Conservation (phyloP, 1,139 yeast species). For the Diutina catenulata region DNA sequence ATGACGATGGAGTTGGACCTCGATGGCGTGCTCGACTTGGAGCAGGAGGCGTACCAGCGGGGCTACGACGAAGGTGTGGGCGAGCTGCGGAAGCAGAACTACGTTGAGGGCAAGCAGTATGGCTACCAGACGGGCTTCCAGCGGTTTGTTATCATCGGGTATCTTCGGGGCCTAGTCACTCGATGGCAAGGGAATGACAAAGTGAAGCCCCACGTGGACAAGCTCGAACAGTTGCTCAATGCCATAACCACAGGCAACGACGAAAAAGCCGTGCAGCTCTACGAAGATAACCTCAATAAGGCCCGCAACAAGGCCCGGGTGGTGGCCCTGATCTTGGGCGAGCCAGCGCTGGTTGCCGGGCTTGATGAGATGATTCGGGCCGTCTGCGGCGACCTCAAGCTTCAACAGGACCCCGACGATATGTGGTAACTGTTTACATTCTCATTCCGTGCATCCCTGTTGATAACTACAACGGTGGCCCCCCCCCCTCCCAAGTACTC, state of each 20-base stretch:
- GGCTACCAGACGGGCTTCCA: slow-evolving; percentile 77
- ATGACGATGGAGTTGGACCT: slow-evolving; percentile 11
- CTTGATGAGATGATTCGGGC: not conserved
- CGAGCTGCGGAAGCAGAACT: slow-evolving; percentile 28
- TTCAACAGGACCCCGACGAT: not conserved
- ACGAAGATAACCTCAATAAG: not conserved
- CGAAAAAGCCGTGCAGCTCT: not conserved
- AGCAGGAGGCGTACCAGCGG: slow-evolving; percentile 44
- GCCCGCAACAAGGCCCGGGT: slow-evolving; percentile 1
- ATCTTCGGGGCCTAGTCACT: slow-evolving; percentile 41
- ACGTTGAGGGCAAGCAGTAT: slow-evolving; percentile 60
- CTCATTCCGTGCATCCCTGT: no score
- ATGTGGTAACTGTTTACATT: no score
- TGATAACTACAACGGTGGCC: no score
- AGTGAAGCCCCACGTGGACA: not conserved
- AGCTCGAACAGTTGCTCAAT: not conserved
- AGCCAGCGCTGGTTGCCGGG: not conserved
- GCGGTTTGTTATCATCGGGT: slow-evolving; percentile 52
- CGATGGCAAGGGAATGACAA: not conserved
- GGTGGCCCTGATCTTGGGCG: not conserved
- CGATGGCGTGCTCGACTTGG: slow-evolving; percentile 41
- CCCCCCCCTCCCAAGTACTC: no score
- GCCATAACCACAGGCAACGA: not conserved
- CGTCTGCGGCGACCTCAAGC: not conserved
- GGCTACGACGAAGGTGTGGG: slow-evolving; percentile 51